Evolutionary conservation across 2,329 filamentous ascomycete species (phyloP).

Genomic region (Colletotrichum salicis): DNA sequence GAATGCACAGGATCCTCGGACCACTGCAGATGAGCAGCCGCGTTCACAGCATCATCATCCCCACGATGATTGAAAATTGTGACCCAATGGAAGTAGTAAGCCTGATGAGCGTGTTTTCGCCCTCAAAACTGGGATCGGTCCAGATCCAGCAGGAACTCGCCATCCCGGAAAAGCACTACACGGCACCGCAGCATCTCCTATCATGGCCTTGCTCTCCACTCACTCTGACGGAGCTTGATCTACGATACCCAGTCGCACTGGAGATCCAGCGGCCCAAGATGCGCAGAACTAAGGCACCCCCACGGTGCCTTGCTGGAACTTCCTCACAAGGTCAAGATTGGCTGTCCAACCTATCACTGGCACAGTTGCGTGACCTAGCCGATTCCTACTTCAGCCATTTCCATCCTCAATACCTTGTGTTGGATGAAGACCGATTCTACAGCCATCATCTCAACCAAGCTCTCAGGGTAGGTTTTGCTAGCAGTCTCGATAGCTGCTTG

Average conservation of each 20-base stretch:
- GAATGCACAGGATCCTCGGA: not conserved
- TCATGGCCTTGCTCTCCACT: constrained; percentile 25
- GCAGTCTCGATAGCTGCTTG: constrained; percentile 4
- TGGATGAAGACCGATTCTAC: constrained; percentile 13
- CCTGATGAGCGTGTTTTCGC: not conserved
- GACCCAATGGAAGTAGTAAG: not conserved
- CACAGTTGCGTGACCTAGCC: constrained; percentile 4
- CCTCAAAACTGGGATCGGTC: not conserved
- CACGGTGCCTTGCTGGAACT: not conserved
- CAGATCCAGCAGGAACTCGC: constrained; percentile 16
- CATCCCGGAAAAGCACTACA: constrained; percentile 16
- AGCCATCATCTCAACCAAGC: constrained; percentile 10
- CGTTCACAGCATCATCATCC: not conserved
- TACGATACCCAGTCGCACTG: not conserved
- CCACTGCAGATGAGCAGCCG: not conserved
- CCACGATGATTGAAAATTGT: not conserved
- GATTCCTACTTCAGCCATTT: constrained; percentile 18
- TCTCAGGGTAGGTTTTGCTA: not conserved
- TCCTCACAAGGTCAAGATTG: not conserved
- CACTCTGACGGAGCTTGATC: constrained; percentile 9
- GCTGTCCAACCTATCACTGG: constrained; percentile 3
- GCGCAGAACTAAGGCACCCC: constrained; percentile 2
- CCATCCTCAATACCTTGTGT: constrained; percentile 14
- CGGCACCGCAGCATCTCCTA: constrained; percentile 27
- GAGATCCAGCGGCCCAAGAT: not conserved